A percentile compares a stretch with the other conserved stretches of the same genome.
Conservation (phyloP, 768 basidiomycete genomes). For the Udeniomyces megalosporus region DNA sequence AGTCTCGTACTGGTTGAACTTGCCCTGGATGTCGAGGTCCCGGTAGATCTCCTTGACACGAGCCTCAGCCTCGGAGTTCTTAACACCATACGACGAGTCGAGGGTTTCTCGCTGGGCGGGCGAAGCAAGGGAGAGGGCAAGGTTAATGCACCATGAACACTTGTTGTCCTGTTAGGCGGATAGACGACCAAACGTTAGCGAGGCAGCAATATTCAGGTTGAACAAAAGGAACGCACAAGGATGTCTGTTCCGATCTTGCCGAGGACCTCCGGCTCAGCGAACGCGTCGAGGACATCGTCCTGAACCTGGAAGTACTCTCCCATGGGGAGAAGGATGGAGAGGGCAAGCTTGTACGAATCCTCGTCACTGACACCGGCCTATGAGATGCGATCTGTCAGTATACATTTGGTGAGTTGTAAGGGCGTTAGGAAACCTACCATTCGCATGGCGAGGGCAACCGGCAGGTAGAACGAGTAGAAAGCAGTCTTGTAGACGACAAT, state of each 20-base stretch:
- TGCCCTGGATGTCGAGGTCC: conserved; percentile 42
- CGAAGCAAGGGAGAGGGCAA: conserved; percentile 42
- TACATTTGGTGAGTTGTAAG: not conserved
- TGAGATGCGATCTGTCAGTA: conserved; percentile 22
- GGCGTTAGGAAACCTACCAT: conserved; percentile 30
- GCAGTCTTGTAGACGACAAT: conserved; percentile 98
- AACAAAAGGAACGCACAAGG: conserved; percentile 29
- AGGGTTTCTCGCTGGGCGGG: conserved; percentile 34
- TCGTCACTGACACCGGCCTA: conserved; percentile 32
- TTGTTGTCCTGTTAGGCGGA: conserved; percentile 72
- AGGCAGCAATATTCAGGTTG: no score
- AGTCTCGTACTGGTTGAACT: conserved; percentile 68
- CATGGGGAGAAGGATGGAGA: conserved; percentile 69
- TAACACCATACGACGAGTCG: conserved; percentile 47
- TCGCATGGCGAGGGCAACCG: conserved; percentile 85
- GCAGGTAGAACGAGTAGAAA: conserved; percentile 96
- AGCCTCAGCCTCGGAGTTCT: conserved; percentile 42
- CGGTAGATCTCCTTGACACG: conserved; percentile 56
- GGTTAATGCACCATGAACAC: conserved; percentile 91
- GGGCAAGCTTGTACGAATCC: conserved; percentile 54
- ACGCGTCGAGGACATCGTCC: conserved; percentile 91
- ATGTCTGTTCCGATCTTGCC: conserved; percentile 98
- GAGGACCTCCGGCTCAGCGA: conserved; percentile 72
- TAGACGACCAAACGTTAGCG: not conserved
- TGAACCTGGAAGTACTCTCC: conserved; percentile 99